Evolutionary conservation across 805 yeast species (phyloP).

Genomic region (Torulaspora maleeae): DNA sequence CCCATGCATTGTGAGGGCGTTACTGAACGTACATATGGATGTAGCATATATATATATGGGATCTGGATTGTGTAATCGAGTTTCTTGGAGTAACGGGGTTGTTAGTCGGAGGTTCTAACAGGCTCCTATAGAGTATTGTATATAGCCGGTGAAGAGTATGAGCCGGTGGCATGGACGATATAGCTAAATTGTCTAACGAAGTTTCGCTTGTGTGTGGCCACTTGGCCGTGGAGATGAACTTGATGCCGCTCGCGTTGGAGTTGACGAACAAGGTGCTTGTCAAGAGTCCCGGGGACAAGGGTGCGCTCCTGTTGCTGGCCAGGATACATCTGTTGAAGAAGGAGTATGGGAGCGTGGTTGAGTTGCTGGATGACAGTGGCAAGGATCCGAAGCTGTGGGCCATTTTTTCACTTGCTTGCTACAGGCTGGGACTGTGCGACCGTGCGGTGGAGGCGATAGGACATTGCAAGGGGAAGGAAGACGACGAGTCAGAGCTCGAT

Average conservation of each 20-base stretch:
- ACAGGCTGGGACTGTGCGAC: constrained; percentile 21
- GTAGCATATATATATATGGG: background rate
- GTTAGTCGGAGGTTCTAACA: background rate
- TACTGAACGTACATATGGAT: background rate
- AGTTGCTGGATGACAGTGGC: constrained; percentile 11
- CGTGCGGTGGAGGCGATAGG: constrained; percentile 18
- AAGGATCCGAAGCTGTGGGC: constrained; percentile 22
- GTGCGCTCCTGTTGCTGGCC: constrained; percentile 18
- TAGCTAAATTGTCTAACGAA: constrained; percentile 13
- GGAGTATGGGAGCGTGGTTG: constrained; percentile 16
- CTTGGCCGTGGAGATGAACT: constrained; percentile 24
- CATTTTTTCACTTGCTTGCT: constrained; percentile 23
- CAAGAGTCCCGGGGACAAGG: constrained; percentile 16
- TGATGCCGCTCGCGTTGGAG: constrained; percentile 18
- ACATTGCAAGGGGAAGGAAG: constrained; percentile 1
- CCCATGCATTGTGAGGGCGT: too few species aligned
- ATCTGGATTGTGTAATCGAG: background rate
- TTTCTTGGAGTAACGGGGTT: background rate
- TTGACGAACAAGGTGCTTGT: constrained; percentile 16
- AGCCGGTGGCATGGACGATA: constrained; percentile 8
- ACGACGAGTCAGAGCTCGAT: background rate
- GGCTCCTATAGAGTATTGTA: too few species aligned
- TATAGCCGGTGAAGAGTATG: background rate
- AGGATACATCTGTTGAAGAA: constrained; percentile 15
- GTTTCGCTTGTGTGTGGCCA: constrained; percentile 21